Evolutionary conservation across 1,284 basidiomycete genomes (phyloP).

Genomic region (Ustilago trichophora): DNA sequence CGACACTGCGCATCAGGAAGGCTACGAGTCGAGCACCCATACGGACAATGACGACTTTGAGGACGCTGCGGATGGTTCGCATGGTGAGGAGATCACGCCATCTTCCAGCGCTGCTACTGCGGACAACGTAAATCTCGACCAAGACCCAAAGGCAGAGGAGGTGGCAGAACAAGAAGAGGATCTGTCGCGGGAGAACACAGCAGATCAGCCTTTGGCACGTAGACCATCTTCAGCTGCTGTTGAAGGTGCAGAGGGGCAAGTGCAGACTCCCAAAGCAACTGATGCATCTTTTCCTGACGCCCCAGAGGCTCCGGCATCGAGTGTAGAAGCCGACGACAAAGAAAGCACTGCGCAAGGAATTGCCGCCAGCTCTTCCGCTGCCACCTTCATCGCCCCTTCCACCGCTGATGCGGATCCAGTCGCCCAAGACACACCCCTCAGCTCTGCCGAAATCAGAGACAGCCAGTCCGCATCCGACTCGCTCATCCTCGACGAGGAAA

Average conservation of each 20-base stretch:
- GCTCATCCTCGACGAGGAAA: slow-evolving; percentile 45
- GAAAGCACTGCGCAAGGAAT: not conserved
- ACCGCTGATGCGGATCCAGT: not conserved
- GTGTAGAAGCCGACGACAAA: not conserved
- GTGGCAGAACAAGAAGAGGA: not conserved
- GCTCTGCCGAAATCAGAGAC: slow-evolving; percentile 39
- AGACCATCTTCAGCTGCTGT: slow-evolving; percentile 6
- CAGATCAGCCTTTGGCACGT: not conserved
- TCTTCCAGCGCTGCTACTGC: slow-evolving; percentile 18
- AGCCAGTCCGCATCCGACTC: slow-evolving; percentile 22
- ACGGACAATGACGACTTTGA: slow-evolving; percentile 47
- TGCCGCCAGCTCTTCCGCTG: slow-evolving; percentile 19
- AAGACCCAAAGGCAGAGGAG: too few relatives aligned
- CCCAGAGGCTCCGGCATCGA: too few relatives aligned
- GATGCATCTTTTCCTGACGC: slow-evolving; percentile 6
- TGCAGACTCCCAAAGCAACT: slow-evolving; percentile 16
- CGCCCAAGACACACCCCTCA: slow-evolving; percentile 16
- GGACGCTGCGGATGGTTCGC: slow-evolving; percentile 44
- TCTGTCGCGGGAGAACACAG: slow-evolving; percentile 6
- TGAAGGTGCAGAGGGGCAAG: slow-evolving; percentile 1
- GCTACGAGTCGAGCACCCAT: slow-evolving; percentile 38
- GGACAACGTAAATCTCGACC: too few relatives aligned
- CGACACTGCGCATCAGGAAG: slow-evolving; percentile 10
- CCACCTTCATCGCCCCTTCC: slow-evolving; percentile 16
- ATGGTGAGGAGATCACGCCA: slow-evolving; percentile 20